Percentiles rank a stretch among this genome's conserved stretches.
phyloP scores from a whole-genome alignment of 106 monocot species.

The Platanthera zijinensis region DNA sequence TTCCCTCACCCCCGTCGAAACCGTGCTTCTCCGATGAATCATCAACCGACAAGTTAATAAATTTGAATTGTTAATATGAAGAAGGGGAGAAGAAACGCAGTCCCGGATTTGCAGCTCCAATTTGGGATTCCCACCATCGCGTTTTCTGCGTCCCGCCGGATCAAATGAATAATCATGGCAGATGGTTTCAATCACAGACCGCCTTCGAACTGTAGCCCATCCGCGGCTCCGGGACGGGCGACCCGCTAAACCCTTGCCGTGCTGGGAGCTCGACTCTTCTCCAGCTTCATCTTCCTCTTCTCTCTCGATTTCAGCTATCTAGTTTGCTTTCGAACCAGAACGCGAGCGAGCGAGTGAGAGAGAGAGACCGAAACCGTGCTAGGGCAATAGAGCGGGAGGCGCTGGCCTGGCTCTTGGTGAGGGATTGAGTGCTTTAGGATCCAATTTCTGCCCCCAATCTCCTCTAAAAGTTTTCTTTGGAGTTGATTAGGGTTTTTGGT shows the following conservation, averaged over 20 bases:
- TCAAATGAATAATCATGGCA: neutral
- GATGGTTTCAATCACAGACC: neutral
- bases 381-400: neutral
- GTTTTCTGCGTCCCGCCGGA: constrained; percentile 13
- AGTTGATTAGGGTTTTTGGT: neutral
- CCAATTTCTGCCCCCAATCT: neutral
- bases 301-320: neutral
- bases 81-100: too few relatives aligned
- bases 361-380: neutral
- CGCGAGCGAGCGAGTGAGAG: too few relatives aligned
- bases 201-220: neutral
- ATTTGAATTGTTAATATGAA: too few relatives aligned
- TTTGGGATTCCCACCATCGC: neutral
- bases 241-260: neutral
- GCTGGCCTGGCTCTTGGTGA: too few relatives aligned
- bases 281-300: neutral
- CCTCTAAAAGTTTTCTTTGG: neutral
- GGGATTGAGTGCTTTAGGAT: neutral
- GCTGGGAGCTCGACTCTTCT: neutral
- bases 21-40: too few relatives aligned
- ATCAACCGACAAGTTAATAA: too few relatives aligned
- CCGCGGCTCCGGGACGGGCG: neutral
- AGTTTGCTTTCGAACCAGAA: neutral
- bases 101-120: neutral
- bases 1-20: too few relatives aligned